These are phyloP conservation scores for Capsella rubella DNA, from an alignment of 441 rosid species.

Conservation along the genomic window DNA sequence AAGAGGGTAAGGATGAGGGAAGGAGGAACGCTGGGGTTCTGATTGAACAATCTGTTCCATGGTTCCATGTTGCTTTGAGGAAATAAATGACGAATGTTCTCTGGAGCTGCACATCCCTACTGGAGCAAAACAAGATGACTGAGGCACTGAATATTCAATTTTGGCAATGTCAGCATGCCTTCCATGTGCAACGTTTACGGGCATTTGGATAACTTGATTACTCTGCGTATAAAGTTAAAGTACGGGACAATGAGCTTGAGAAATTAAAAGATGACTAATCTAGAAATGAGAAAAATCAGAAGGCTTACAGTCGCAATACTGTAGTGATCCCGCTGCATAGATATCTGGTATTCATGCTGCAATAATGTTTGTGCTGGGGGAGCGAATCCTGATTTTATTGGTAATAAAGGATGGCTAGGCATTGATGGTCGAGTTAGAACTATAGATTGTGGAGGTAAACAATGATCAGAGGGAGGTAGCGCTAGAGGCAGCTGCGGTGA, in stretches of 20 bases:
- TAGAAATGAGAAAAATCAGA: slow-evolving; percentile 33
- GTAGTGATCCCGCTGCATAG: slow-evolving; percentile 62
- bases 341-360: slow-evolving; percentile 71
- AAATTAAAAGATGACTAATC: slow-evolving; percentile 26
- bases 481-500: slow-evolving; percentile 58
- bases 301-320: slow-evolving; percentile 60
- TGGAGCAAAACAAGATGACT: slow-evolving; percentile 65
- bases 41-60: slow-evolving; percentile 66
- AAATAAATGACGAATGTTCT: slow-evolving; percentile 68
- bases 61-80: slow-evolving; percentile 67
- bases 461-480: slow-evolving; percentile 47
- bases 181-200: slow-evolving; percentile 60
- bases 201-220: slow-evolving; percentile 63
- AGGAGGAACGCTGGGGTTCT: slow-evolving; percentile 72
- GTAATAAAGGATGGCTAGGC: slow-evolving; percentile 57
- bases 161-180: slow-evolving; percentile 59
- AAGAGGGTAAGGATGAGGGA: slow-evolving; percentile 62
- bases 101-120: slow-evolving; percentile 53
- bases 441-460: slow-evolving; percentile 32
- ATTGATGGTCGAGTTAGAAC: slow-evolving; percentile 53
- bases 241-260: slow-evolving; percentile 6
- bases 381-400: slow-evolving; percentile 50
- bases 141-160: slow-evolving; percentile 64
- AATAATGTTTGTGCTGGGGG: slow-evolving; percentile 63
- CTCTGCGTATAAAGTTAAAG: slow-evolving; percentile 53